Evolutionary conservation across 1,139 yeast genomes (phyloP), one percentile per base, ranked within the genome.

Genomic region (Suhomyces anneliseae): DNA sequence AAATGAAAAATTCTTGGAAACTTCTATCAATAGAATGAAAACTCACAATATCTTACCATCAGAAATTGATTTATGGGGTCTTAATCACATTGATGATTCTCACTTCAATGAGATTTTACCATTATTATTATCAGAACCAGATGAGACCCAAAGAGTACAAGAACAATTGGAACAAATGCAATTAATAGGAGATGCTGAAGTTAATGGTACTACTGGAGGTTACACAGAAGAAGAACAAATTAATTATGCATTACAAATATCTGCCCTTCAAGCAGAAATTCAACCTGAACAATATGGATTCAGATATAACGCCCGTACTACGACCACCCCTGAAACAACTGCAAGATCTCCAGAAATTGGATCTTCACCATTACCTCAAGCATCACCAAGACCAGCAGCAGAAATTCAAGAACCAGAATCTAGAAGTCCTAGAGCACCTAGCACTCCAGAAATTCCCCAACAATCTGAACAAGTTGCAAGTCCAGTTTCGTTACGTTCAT

Each of bases 51-150:
- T 68, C 33, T 56, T 74, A 8, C 78, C 79, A 1, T 47, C 55
- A 6, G 62, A 64, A 24, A 57, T 72, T 8, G 64, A 74, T 49
- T 61, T 74, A 6, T 70, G 74, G 69, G 58, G 61, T n/a, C 57
- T 74, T n/a, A 62, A 63, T 37, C 72, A 66, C 43, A 62, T 74
- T 5, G 78, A 74, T 47, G 79, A 74, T 48, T 44, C 56, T 26
- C 61, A 69, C 33, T 73, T 64, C 50, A 68, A 70, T 45, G 61
- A 59, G 19, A 50, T 69, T 43, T 59, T 73, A 6, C 79, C 79
- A 11, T 26, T 44, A 33, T 38, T 50, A 12, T 42, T 50, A n/a
- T 34, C 43, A 8, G 52, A 45, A 4, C 34, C 12, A 29, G 32
- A 29, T 29, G 32, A 29, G 11, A 29, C 32, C 7, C 32, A 29